A percentile compares a stretch with the other conserved stretches of the same genome.
phyloP scores from a whole-genome alignment of 345 rosid species.

The Raphanus raphanistrum region DNA sequence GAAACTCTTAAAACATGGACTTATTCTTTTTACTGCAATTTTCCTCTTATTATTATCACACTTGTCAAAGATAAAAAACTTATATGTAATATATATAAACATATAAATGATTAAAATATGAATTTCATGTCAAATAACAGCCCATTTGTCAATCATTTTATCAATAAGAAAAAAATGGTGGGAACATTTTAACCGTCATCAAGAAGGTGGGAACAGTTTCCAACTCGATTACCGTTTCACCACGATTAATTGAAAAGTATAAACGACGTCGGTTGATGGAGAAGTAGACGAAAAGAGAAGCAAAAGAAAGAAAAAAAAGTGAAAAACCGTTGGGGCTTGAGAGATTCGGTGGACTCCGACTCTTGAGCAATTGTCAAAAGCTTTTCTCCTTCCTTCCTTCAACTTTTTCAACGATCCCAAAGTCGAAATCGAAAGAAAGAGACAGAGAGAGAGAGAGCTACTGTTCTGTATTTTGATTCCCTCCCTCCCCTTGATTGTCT shows the following conservation, averaged over 20 bases:
- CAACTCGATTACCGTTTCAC: neutral
- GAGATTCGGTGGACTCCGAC: slow-evolving; percentile 26
- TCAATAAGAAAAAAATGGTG: neutral
- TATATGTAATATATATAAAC: no score
- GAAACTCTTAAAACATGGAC: no score
- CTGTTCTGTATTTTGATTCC: slow-evolving; percentile 14
- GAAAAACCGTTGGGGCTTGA: slow-evolving; percentile 1
- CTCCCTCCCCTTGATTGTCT: neutral
- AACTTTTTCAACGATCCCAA: slow-evolving; percentile 19
- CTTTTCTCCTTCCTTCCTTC: slow-evolving; percentile 3
- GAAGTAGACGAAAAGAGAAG: neutral
- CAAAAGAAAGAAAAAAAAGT: neutral
- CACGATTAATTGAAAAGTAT: neutral
- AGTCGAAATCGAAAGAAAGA: neutral
- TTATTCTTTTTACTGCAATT: no score
- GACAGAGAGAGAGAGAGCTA: neutral
- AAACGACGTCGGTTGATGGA: neutral
- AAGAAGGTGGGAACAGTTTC: neutral
- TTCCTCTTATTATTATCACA: no score
- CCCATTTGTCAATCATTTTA: neutral
- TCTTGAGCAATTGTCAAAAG: slow-evolving; percentile 13
- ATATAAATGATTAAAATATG: no score
- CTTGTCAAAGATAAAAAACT: no score
- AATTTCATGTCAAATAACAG: neutral
- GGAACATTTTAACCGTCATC: neutral